Conservation (phyloP, 1,139 yeast genomes). For the Debaryomyces nepalensis region DNA sequence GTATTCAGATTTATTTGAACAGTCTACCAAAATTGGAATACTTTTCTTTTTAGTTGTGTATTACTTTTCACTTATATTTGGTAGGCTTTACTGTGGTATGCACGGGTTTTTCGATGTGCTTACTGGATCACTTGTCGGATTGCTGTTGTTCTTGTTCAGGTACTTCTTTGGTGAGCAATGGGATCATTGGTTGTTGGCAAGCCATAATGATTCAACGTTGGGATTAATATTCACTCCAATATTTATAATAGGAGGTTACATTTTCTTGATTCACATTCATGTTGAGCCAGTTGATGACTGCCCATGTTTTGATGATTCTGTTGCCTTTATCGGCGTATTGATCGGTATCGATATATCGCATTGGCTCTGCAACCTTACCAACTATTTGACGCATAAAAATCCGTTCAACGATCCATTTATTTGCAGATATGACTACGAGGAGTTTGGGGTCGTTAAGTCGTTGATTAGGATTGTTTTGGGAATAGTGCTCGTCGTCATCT, state of each 20-base stretch:
- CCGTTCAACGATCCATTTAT: slow-evolving; percentile 34
- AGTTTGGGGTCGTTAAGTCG: slow-evolving; percentile 47
- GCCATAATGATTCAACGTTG: slow-evolving; percentile 27
- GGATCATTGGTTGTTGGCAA: slow-evolving; percentile 41
- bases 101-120: slow-evolving; percentile 85
- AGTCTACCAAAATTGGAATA: slow-evolving; percentile 13
- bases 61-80: slow-evolving; percentile 69
- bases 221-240: slow-evolving; percentile 42
- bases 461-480: slow-evolving; percentile 59
- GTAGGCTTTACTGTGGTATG: slow-evolving; percentile 96
- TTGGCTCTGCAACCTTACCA: slow-evolving; percentile 43
- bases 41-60: slow-evolving; percentile 43
- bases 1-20: slow-evolving; percentile 16
- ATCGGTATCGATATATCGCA: slow-evolving; percentile 71
- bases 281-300: slow-evolving; percentile 91
- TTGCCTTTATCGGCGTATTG: slow-evolving; percentile 89
- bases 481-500: slow-evolving; percentile 58
- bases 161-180: slow-evolving; percentile 36
- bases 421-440: slow-evolving; percentile 43
- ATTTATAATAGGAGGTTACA: slow-evolving; percentile 42
- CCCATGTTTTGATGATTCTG: slow-evolving; percentile 95
- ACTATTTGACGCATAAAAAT: slow-evolving; percentile 26
- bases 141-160: slow-evolving; percentile 49
- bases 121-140: slow-evolving; percentile 70
- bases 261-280: slow-evolving; percentile 65